Evolutionary conservation across 495 filamentous ascomycete genomes (phyloP), one percentile per base, ranked within the genome.

Genomic region (Bacidia rubella): DNA sequence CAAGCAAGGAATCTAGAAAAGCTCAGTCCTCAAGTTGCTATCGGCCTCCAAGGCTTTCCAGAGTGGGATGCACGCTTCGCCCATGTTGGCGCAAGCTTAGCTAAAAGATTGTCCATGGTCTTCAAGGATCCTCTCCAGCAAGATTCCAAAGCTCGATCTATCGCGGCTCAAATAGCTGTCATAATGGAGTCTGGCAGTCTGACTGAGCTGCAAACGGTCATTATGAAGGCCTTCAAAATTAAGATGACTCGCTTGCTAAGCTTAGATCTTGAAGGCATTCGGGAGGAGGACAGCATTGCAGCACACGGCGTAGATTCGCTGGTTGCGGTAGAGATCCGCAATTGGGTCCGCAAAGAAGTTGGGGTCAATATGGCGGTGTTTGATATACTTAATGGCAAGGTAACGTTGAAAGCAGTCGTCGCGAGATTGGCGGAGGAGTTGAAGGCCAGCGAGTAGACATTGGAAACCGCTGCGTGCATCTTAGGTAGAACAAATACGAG

Each of bases 241-340:
- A 60, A 64, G 39, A 12, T 60, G 2, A 43, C 45, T 0, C 24
- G 64, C 65, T 24, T 64, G 9, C 47, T 74, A 38, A 50, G 59
- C 0, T 47, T 54, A n/a, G 63, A 65, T 27, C 41, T 73, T 9
- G 63, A 63, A 10, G 61, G 64, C n/a, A 51, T 62, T 29, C 52
- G 56, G n/a, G 63, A 68, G 12, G 65, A 69, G 5, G 61, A 63
- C 2, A 60, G 73, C 5, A 66, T 74, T 32, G 42, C 61, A 0
- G 47, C 49, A 38, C 66, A 73, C 54, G 72, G 74, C 4, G 62
- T 80, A 0, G 61, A 63, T 48, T 70, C 67, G 5, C 59, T 72
- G 10, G 67, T 67, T 43, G 66, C 67, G 1, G 62, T 69, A 7
- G 66, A 66, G 2, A 53, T 72, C 9, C 66, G 68, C 17, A 70